phyloP scores from a whole-genome alignment of 768 basidiomycete species.

The Mycena filopes region DNA sequence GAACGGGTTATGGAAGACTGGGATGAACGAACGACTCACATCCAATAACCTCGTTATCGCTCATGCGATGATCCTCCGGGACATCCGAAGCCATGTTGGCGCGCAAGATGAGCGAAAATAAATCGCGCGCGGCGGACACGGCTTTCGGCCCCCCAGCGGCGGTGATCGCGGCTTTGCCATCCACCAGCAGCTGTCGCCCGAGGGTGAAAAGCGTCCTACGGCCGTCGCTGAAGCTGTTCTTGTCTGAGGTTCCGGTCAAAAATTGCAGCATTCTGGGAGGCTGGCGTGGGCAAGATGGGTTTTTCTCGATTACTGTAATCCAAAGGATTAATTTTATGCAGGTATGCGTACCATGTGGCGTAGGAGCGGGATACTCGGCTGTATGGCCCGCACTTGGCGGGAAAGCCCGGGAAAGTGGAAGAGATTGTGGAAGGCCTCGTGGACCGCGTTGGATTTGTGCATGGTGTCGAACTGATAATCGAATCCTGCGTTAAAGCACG shows the following conservation, averaged over 20 bases:
- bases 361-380: not conserved
- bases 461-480: constrained; percentile 19
- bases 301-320: too few relatives aligned
- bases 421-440: not conserved
- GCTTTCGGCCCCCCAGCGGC: constrained; percentile 33
- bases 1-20: not conserved
- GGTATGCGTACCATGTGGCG: not conserved
- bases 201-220: not conserved
- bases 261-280: too few relatives aligned
- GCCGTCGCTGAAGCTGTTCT: not conserved
- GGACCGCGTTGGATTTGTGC: constrained; percentile 8
- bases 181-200: not conserved
- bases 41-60: constrained; percentile 59
- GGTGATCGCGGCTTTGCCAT: not conserved
- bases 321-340: not conserved
- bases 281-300: constrained; percentile 1
- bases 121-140: constrained; percentile 48
- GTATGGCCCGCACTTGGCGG: too few relatives aligned
- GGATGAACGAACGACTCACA: constrained; percentile 52
- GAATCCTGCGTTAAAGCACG: constrained; percentile 6
- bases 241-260: too few relatives aligned
- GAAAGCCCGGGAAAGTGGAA: constrained; percentile 6
- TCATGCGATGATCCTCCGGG: constrained; percentile 51
- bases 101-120: constrained; percentile 57
- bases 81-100: constrained; percentile 63